Percentiles rank a stretch among this genome's conserved stretches.
Evolutionary conservation across 2,329 filamentous ascomycete species (phyloP).

Genomic region (Penicillium carneum): DNA sequence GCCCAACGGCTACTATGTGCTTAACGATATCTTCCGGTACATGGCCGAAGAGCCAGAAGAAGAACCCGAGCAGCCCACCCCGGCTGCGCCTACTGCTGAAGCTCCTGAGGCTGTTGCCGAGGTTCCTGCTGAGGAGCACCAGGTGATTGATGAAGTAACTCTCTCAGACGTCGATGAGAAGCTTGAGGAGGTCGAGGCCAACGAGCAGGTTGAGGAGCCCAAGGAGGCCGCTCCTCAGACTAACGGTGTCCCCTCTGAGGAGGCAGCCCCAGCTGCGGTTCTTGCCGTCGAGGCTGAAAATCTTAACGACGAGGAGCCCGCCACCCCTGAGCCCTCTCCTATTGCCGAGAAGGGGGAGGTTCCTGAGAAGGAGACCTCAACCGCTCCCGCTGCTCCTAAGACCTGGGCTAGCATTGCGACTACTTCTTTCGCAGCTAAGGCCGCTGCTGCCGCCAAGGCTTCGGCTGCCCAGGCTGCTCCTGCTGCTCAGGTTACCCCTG

Average conservation of each 20-base stretch:
- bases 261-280: constrained; percentile 35
- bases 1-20: constrained; percentile 94
- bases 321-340: constrained; percentile 66
- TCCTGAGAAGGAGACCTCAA: constrained; percentile 61
- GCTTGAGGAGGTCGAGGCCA: constrained; percentile 69
- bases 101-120: constrained; percentile 45
- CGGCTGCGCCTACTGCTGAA: constrained; percentile 52
- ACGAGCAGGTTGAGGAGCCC: constrained; percentile 51
- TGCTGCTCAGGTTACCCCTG: constrained; percentile 39
- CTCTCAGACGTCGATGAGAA: constrained; percentile 72
- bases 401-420: constrained; percentile 70
- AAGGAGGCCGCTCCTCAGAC: constrained; percentile 47
- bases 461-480: constrained; percentile 50
- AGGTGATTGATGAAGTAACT: constrained; percentile 54
- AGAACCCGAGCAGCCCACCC: constrained; percentile 55
- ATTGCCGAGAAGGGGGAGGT: constrained; percentile 55
- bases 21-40: constrained; percentile 97
- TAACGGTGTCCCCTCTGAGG: constrained; percentile 39
- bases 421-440: constrained; percentile 43
- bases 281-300: constrained; percentile 51
- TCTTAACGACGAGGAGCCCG: constrained; percentile 68
- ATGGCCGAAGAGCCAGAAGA: constrained; percentile 76
- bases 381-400: constrained; percentile 61
- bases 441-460: constrained; percentile 47
- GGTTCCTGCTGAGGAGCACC: constrained; percentile 40